phyloP scores from a whole-genome alignment of 331 rosid species.

The Quercus phellos region DNA sequence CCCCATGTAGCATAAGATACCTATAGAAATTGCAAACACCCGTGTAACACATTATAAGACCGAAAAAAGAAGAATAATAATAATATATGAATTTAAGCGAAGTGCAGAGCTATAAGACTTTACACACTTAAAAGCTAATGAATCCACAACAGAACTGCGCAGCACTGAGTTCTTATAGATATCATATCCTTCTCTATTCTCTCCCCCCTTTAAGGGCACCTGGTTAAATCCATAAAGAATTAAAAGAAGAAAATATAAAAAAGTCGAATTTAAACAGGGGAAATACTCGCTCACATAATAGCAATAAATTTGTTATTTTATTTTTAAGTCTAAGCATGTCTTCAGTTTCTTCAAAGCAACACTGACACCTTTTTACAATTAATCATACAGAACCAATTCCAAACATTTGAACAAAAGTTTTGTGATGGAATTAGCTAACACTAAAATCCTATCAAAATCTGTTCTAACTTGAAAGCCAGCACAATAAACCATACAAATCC shows the following conservation, averaged over 20 bases:
- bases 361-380: no score
- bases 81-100: background rate
- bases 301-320: no score
- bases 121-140: background rate
- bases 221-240: background rate
- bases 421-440: no score
- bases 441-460: background rate
- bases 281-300: background rate
- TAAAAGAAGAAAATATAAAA: background rate
- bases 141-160: constrained; percentile 1
- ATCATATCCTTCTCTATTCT: background rate
- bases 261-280: background rate
- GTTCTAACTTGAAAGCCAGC: background rate
- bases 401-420: no score
- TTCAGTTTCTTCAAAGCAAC: no score
- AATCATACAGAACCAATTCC: no score
- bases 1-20: background rate
- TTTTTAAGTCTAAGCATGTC: no score
- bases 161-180: background rate
- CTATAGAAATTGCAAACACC: background rate
- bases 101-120: background rate
- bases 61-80: background rate
- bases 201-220: background rate
- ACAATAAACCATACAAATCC: background rate
- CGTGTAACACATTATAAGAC: background rate